Base-by-base conservation (phyloP, 441 rosid genomes). In the Brassica balearica region DNA sequence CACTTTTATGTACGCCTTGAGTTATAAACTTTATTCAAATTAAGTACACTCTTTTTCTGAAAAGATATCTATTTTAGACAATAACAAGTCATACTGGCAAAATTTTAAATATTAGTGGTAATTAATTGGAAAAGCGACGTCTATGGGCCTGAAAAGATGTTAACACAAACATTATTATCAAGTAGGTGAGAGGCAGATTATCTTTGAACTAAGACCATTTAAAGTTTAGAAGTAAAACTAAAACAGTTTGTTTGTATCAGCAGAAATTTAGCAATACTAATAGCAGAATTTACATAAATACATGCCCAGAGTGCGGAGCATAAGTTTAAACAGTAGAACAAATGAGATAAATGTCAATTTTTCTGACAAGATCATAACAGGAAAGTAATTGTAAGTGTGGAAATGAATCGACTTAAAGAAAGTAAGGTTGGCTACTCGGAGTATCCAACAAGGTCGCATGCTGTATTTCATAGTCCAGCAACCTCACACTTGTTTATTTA, bases 81-180 rank as follows among this genome's bases (percentile, higher is more conserved):
- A 14, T n/a, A 51, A 14, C 8, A 53, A 53, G 22, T 15, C 22
- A 48, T n/a, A n/a, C 8, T n/a, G 56, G 3, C 56, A 48, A 48
- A 48, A 48, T 48, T 38, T 43, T n/a, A 48, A 48, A 48, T 48
- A 48, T n/a, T 15, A 55, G 2, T 58, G 19, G 4, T 68, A 75
- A 12, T 75, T 68, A 41, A 67, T 75, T 48, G 20, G 74, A 34
- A 63, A 77, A 64, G 60, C 46, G 48, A 77, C 66, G 65, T 69
- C 14, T 34, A 20, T 10, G 55, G 32, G 10, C 53, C 8, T 41
- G 36, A 2, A 4, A 56, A 64, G 41, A 64, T 25, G 32, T 65
- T 71, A 71, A 71, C 67, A 71, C 41, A 71, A 65, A 38, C 67
- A 77, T 77, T 27, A 77, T 59, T 19, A 29, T 71, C 72, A 64